Evolutionary conservation across 192 early-diverging fungal genomes (phyloP), one percentile per base, ranked within the genome.

Genomic region (Coemansia sp.): DNA sequence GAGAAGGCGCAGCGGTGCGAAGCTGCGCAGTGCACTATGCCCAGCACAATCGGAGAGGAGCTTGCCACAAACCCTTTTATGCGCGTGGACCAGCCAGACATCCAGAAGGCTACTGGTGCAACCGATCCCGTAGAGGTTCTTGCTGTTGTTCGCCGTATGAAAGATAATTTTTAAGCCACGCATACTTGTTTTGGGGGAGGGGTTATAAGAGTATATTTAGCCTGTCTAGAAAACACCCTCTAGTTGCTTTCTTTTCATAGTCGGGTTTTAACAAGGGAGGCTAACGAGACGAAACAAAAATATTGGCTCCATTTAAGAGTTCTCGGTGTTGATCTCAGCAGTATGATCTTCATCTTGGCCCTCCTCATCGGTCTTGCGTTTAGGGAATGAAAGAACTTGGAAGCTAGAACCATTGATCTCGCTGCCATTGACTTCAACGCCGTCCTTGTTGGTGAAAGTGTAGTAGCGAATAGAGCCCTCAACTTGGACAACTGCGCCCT

Each of bases 1-100:
- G 72, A 82, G 1, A 94, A 93, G 74, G 78, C 87, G n/a, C 71
- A 76, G 39, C 89, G 88, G 87, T 79, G 79, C 55, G 74, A 75
- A 21, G 62, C 64, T 8, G 30, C 62, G 29, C 10, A 56, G 26
- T 67, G 64, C 37, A 96, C 94, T 0, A 87, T 98, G 31, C 95
- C 96, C 6, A 92, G 91, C 20, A 93, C 92, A 9, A 92, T 99
- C 68, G 92, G 84, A n/a, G 90, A 93, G 40, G 96, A 98, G 59
- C 75, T 87, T 52, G 70, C 83, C 29, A 90, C 87, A 61, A 98
- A 98, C 58, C 94, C 94, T 18, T 98, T 98, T 59, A 85, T 98
- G 84, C 84, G 95, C 23, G 89, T 94, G 31, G 76, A 87, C 63
- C 82, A 87, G 63, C 85, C 87, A 0, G 68, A 82, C 1, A 55